These are phyloP conservation scores for Senna tora DNA, from an alignment of 306 rosid genomes.

Conservation along the genomic window DNA sequence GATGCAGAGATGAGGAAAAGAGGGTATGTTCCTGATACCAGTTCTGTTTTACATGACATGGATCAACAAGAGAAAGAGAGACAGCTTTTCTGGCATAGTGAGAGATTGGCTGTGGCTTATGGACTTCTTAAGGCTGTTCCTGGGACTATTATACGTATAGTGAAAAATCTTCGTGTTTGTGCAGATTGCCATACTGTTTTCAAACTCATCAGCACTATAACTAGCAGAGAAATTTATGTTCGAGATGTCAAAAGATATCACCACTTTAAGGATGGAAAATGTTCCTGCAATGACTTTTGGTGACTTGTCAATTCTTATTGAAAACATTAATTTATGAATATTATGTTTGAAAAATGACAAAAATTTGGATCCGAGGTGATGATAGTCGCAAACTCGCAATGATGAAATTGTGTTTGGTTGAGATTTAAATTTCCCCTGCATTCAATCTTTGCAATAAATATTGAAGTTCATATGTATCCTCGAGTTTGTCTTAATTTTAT, in stretches of 20 bases:
- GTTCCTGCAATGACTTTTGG: slow-evolving; percentile 93
- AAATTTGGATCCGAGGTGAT: neutral
- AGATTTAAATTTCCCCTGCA: neutral
- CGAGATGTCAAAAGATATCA: slow-evolving; percentile 83
- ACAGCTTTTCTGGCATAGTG: slow-evolving; percentile 89
- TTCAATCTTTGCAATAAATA: neutral
- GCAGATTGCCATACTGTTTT: slow-evolving; percentile 87
- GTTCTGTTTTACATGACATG: slow-evolving; percentile 81
- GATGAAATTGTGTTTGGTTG: neutral
- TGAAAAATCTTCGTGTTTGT: slow-evolving; percentile 86
- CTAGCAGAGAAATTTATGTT: slow-evolving; percentile 71
- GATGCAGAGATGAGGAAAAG: slow-evolving; percentile 74
- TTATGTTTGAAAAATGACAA: neutral
- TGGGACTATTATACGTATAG: slow-evolving; percentile 65
- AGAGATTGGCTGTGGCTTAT: slow-evolving; percentile 80
- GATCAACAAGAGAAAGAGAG: slow-evolving; percentile 83
- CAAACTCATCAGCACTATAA: slow-evolving; percentile 70
- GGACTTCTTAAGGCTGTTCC: slow-evolving; percentile 80
- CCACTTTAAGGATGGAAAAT: slow-evolving; percentile 71
- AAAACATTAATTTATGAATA: neutral
- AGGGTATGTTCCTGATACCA: slow-evolving; percentile 87
- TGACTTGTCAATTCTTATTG: slow-evolving; percentile 39
- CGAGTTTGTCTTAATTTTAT: too few species aligned
- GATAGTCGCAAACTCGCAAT: too few species aligned
- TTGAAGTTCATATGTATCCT: too few species aligned